Base-by-base conservation (phyloP, 371 early-diverging fungal genomes). In the Circinella minor region DNA sequence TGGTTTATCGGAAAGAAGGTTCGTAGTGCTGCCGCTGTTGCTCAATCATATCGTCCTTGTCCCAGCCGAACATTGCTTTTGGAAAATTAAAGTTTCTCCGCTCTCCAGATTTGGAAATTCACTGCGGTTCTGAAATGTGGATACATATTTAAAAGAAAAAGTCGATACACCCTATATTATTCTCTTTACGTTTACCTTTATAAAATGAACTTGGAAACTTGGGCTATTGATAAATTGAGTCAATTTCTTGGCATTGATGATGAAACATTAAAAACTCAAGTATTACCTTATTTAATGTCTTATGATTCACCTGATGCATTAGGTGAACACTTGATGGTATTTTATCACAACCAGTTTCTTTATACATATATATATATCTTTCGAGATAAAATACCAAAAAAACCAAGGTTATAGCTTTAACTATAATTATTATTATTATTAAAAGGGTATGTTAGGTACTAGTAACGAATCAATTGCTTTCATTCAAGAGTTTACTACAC, bases 201-300 rank as follows among this genome's bases (percentile, higher is more conserved):
- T n/a, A 68, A n/a, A 36, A 68, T 66, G 70, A 36, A 36, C 18
- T 17, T 36, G 49, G 73, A 78, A 36, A 43, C 54, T 36, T 85
- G 85, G 85, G 82, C 79, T 27, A 61, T 63, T 20, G 78, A 82
- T 20, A 77, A 85, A 67, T 68, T 85, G 54, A 74, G 77, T 38
- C 73, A 79, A 1, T 82, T 82, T 61, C 70, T 85, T n/a, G 85
- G 85, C 11, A 76, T 85, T 43, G 85, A 85, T 60, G 71, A 78
- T 4, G 80, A 80, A 43, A 82, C 85, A 1, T 61, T 85, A 15
- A 54, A 74, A 36, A 70, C 74, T 7, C 81, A 82, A 66, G 77
- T 85, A 6, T 37, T 81, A 1, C 85, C 85, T 0, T 82, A 82
- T 63, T 47, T 85, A 4, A 67, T 77, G 68, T 69, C 77, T 13